These are phyloP conservation scores for Sugiyamaella novakii DNA, from an alignment of 1,139 yeast species.

Conservation along the genomic window DNA sequence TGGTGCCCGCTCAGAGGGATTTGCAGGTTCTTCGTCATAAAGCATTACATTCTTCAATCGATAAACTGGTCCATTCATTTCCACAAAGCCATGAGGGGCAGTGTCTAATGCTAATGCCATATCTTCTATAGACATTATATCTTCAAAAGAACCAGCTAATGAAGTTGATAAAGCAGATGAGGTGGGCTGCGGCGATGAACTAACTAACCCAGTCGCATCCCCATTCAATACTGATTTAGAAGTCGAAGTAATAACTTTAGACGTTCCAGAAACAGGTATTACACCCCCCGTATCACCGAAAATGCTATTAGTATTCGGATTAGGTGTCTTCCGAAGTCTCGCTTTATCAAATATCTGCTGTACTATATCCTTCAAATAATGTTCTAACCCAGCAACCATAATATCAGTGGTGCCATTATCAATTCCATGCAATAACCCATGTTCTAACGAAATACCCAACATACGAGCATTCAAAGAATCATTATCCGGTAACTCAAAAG, in stretches of 20 bases:
- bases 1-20: constrained; percentile 9
- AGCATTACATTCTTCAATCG: constrained; percentile 39
- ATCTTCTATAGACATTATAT: constrained; percentile 40
- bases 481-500: constrained; percentile 79
- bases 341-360: constrained; percentile 67
- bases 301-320: constrained; percentile 6
- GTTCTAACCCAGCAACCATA: constrained; percentile 75
- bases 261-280: neutral
- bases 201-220: no score
- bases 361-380: constrained; percentile 70
- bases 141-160: constrained; percentile 26
- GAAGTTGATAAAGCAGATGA: constrained; percentile 7
- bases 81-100: constrained; percentile 40
- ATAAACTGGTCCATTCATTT: constrained; percentile 39
- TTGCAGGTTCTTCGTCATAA: constrained; percentile 33
- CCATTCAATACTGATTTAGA: neutral
- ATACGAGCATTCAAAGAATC: constrained; percentile 70
- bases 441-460: constrained; percentile 84
- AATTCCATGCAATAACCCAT: constrained; percentile 84
- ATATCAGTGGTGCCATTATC: constrained; percentile 74
- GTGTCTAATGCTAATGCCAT: constrained; percentile 38
- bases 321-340: constrained; percentile 15
- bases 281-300: neutral
- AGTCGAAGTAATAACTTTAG: neutral
- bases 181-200: neutral